phyloP scores from a whole-genome alignment of 164 flowering plant genomes.

The Annona cherimola region DNA sequence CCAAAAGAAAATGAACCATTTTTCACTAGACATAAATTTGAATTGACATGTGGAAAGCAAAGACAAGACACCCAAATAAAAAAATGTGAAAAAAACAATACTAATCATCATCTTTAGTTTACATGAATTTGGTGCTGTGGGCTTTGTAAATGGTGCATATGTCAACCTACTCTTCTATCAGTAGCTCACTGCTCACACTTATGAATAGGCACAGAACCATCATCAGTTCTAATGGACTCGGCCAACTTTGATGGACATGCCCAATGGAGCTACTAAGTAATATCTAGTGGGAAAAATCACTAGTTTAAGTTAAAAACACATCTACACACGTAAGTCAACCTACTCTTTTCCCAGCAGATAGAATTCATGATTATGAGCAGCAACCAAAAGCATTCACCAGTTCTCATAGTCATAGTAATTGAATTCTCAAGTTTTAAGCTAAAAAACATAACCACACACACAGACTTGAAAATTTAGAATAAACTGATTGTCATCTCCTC shows the following conservation, averaged over 20 bases:
- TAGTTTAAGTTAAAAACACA: neutral
- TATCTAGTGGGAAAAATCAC: neutral
- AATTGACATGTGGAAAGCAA: neutral
- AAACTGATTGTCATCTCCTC: too few species aligned
- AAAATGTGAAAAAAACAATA: too few species aligned
- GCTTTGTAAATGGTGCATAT: neutral
- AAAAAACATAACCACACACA: too few species aligned
- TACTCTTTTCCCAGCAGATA: too few species aligned
- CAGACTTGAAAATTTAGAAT: too few species aligned
- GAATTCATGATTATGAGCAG: too few species aligned
- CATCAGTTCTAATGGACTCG: neutral
- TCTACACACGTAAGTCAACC: neutral
- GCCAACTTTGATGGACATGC: neutral
- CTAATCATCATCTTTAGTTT: neutral
- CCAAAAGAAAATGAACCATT: conserved; percentile 28
- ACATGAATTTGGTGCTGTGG: neutral
- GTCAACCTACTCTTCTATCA: too few species aligned
- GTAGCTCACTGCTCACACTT: neutral
- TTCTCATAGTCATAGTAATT: too few species aligned
- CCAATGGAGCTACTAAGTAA: neutral
- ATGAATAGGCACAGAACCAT: neutral
- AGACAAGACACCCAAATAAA: neutral
- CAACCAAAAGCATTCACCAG: too few species aligned
- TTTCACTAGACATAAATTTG: neutral
- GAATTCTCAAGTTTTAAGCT: too few species aligned